Evolutionary conservation across 352 stramenopile genomes (phyloP).

Genomic region (Phytophthora pluvialis): DNA sequence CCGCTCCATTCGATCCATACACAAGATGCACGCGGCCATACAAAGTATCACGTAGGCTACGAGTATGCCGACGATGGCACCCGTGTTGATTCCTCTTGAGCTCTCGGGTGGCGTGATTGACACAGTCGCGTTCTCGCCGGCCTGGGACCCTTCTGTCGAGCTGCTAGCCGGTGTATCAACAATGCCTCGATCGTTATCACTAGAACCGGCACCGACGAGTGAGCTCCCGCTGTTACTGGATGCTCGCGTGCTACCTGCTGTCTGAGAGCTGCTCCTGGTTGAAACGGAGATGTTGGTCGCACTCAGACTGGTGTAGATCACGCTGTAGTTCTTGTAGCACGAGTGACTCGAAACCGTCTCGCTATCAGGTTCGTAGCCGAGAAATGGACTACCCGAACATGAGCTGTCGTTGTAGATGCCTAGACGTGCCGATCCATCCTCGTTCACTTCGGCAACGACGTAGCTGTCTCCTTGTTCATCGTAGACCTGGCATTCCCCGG

Average conservation of each 20-base stretch:
- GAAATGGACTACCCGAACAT: conserved; percentile 18
- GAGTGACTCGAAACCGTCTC: conserved; percentile 27
- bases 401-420: conserved; percentile 24
- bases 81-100: conserved; percentile 22
- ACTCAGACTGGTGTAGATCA: conserved; percentile 21
- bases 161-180: conserved; percentile 1
- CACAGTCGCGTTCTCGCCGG: neutral
- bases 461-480: conserved; percentile 15
- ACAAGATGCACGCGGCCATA: conserved; percentile 22
- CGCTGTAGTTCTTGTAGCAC: conserved; percentile 29
- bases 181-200: neutral
- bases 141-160: conserved; percentile 4
- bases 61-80: conserved; percentile 26
- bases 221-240: conserved; percentile 1
- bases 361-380: conserved; percentile 18
- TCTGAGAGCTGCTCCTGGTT: conserved; percentile 1
- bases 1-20: conserved; percentile 26
- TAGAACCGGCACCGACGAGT: neutral
- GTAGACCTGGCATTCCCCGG: conserved; percentile 20
- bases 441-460: conserved; percentile 21
- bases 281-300: neutral
- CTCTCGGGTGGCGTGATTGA: conserved; percentile 7
- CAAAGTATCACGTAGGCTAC: conserved; percentile 29
- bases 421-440: conserved; percentile 23
- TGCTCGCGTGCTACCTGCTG: neutral